A percentile compares a stretch with the other conserved stretches of the same genome.
phyloP scores from a whole-genome alignment of 108 stramenopile genomes.

The Cyclotella atomus region DNA sequence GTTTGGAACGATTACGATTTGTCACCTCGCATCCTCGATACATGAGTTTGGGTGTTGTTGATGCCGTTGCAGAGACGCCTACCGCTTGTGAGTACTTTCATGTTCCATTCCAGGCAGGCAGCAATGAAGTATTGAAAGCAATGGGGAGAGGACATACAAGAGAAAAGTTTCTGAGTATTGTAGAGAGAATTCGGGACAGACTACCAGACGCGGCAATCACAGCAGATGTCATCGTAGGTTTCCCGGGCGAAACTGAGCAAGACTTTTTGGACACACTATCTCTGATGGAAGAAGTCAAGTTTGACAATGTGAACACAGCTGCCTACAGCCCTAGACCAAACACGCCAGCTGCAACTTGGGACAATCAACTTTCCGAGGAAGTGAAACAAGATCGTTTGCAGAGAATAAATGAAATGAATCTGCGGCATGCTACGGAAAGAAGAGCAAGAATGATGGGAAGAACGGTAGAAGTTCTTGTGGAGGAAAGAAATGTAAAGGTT shows the following conservation, averaged over 20 bases:
- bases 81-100: constrained; percentile 90
- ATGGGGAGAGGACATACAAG: constrained; percentile 97
- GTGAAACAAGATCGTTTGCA: constrained; percentile 88
- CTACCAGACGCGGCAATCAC: constrained; percentile 95
- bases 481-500: constrained; percentile 91
- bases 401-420: constrained; percentile 86
- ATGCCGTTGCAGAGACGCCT: constrained; percentile 91
- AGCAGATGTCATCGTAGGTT: constrained; percentile 93
- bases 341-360: constrained; percentile 86
- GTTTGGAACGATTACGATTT: constrained; percentile 91
- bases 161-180: constrained; percentile 91
- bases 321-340: constrained; percentile 89
- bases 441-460: constrained; percentile 91
- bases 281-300: constrained; percentile 91
- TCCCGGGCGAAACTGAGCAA: constrained; percentile 98
- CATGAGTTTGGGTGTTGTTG: constrained; percentile 93
- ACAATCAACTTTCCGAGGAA: constrained; percentile 82
- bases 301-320: constrained; percentile 84
- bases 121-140: constrained; percentile 79
- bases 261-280: constrained; percentile 90
- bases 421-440: constrained; percentile 88
- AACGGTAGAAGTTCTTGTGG: constrained; percentile 91
- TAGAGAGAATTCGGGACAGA: constrained; percentile 82
- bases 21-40: constrained; percentile 98
- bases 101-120: constrained; percentile 94